phyloP scores from a whole-genome alignment of 176 grass and related monocot genomes.

The Eleusine coracana region DNA sequence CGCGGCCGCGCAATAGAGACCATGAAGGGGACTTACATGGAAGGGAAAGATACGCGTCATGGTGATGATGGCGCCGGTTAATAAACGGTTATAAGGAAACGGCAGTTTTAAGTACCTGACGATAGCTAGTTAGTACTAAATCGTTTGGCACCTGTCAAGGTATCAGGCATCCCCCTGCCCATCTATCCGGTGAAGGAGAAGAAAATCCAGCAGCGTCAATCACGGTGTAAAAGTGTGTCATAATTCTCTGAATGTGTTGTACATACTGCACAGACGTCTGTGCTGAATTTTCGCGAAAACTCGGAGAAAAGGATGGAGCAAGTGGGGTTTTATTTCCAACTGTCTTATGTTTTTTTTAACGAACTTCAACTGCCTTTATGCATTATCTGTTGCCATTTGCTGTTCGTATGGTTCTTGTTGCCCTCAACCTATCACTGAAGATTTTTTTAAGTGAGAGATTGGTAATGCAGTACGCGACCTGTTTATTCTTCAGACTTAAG shows the following conservation, averaged over 20 bases:
- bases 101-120: conserved; percentile 7
- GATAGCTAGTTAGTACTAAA: conserved; percentile 6
- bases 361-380: conserved; percentile 1
- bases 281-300: conserved; percentile 28
- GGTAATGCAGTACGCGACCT: not conserved
- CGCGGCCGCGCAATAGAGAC: conserved; percentile 46
- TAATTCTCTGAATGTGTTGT: conserved; percentile 34
- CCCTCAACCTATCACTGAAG: not conserved
- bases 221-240: not conserved
- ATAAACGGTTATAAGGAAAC: conserved; percentile 40
- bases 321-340: conserved; percentile 53
- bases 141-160: conserved; percentile 4
- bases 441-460: conserved; percentile 2
- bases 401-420: conserved; percentile 10
- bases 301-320: conserved; percentile 40
- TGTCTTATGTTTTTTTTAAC: not conserved
- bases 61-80: conserved; percentile 16
- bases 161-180: conserved; percentile 49
- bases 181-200: conserved; percentile 25
- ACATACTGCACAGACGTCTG: conserved; percentile 15
- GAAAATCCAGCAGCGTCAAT: conserved; percentile 31
- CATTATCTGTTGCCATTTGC: not conserved
- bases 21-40: not conserved
- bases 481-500: not conserved
- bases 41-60: not conserved